Conservation (phyloP, 257 asterid species). For the Haberlea rhodopensis region DNA sequence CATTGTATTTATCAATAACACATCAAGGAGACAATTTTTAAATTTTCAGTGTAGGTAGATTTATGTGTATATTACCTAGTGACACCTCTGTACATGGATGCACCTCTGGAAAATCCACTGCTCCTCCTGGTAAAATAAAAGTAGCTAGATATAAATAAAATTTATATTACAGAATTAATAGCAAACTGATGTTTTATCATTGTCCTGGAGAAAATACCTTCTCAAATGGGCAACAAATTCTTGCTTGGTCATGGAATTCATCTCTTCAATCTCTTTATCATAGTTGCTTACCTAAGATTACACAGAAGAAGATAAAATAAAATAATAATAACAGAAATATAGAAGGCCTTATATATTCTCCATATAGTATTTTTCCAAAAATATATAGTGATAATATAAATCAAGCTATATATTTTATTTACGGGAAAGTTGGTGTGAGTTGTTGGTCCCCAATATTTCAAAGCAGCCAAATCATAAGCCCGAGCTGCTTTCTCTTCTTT, state of each 20-base stretch:
- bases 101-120: slow-evolving; percentile 93
- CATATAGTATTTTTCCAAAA: background rate
- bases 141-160: no score
- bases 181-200: no score
- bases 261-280: slow-evolving; percentile 72
- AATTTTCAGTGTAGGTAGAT: no score
- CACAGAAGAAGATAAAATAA: background rate
- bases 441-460: slow-evolving; percentile 87
- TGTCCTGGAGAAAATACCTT: no score
- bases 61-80: slow-evolving; percentile 65
- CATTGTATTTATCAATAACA: no score
- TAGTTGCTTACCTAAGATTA: slow-evolving; percentile 49
- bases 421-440: slow-evolving; percentile 84
- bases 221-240: slow-evolving; percentile 90
- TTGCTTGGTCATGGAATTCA: slow-evolving; percentile 76
- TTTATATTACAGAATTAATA: no score
- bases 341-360: background rate
- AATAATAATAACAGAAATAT: background rate
- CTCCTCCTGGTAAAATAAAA: slow-evolving; percentile 53
- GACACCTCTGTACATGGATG: slow-evolving; percentile 85
- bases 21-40: no score
- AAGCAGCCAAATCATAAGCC: no score
- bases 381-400: no score
- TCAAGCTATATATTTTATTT: no score
- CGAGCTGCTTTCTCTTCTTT: slow-evolving; percentile 87